Conservation (phyloP, 768 basidiomycete species). For the Boletus rubescentipes region DNA sequence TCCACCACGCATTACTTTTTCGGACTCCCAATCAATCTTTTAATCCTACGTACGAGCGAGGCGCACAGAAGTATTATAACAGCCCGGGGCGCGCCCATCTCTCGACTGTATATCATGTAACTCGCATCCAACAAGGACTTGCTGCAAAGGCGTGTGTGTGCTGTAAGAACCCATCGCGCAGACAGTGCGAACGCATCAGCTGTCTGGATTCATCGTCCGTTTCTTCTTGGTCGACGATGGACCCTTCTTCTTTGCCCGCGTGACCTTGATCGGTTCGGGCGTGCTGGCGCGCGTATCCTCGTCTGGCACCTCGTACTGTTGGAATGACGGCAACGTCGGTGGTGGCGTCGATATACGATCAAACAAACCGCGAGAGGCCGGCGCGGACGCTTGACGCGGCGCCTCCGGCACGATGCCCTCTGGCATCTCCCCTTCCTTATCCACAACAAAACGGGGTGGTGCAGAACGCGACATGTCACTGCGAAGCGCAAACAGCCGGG, state of each 20-base stretch:
- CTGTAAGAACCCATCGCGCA: conserved; percentile 29
- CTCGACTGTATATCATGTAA: conserved; percentile 27
- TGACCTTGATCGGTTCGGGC: conserved; percentile 74
- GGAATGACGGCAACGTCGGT: conserved; percentile 41
- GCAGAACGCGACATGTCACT: conserved; percentile 41
- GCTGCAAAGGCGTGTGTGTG: conserved; percentile 19
- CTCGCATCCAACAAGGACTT: conserved; percentile 12
- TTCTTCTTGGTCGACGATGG: conserved; percentile 60
- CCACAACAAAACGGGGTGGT: conserved; percentile 57
- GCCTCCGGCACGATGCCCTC: conserved; percentile 40
- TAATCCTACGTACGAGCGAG: conserved; percentile 16
- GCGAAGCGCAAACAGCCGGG: conserved; percentile 46
- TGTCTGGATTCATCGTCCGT: conserved; percentile 42
- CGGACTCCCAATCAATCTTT: conserved; percentile 17
- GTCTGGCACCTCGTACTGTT: conserved; percentile 52
- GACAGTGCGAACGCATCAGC: conserved; percentile 1
- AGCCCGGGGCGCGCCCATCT: conserved; percentile 16
- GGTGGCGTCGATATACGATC: conserved; percentile 37
- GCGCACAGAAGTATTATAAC: conserved; percentile 18
- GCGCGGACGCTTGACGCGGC: conserved; percentile 23
- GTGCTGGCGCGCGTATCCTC: conserved; percentile 50
- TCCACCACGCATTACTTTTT: conserved; percentile 12
- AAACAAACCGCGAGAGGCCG: conserved; percentile 30
- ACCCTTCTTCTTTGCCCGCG: conserved; percentile 64
- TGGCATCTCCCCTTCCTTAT: conserved; percentile 87